Evolutionary conservation across 2,329 filamentous ascomycete genomes (phyloP), one percentile per base, ranked within the genome.

Genomic region (Aspergillus caelatus): DNA sequence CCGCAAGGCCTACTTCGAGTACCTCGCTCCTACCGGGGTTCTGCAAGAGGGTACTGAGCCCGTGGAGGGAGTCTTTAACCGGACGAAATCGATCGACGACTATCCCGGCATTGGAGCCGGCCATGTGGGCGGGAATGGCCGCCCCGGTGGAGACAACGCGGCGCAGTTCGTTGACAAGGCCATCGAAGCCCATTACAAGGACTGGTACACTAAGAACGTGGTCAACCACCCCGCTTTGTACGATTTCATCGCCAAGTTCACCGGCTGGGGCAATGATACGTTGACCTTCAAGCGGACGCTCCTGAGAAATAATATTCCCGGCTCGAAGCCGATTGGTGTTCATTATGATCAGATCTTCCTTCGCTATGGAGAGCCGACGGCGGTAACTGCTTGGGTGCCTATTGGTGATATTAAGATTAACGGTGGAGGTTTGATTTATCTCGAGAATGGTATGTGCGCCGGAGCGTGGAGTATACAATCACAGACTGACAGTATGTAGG

Each of bases 311-410:
- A 87, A 87, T 66, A 84, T 83, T 0, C 86, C 86, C 0, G 80
- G 81, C 0, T 86, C 84, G 56, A 84, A 85, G 65, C 84, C 85
- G 0, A 87, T 87, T 64, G 85, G 85, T 0, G 85, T 88, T 3
- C 86, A 88, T 64, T 88, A 88, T 67, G 85, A 88, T 67, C 85
- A 88, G 73, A 86, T 84, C 26, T 88, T 87, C 67, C 71, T 88
- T 55, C 72, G 85, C 1, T 71, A 86, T 68, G 86, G 85, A 1
- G 84, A 86, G 57, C 81, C 83, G 1, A 85, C 84, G 0, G 81
- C 79, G 34, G 74, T 87, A 0, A 88, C 85, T 4, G 85, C 84
- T 0, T 88, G 85, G 85, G 81, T 87, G 0, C 83, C 85, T 0
- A 84, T 87, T 65, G 84, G 84, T 0, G 83, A 86, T 69, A 71